phyloP scores from a whole-genome alignment of 2,329 filamentous ascomycete species.

The Pestalotiopsis fici region DNA sequence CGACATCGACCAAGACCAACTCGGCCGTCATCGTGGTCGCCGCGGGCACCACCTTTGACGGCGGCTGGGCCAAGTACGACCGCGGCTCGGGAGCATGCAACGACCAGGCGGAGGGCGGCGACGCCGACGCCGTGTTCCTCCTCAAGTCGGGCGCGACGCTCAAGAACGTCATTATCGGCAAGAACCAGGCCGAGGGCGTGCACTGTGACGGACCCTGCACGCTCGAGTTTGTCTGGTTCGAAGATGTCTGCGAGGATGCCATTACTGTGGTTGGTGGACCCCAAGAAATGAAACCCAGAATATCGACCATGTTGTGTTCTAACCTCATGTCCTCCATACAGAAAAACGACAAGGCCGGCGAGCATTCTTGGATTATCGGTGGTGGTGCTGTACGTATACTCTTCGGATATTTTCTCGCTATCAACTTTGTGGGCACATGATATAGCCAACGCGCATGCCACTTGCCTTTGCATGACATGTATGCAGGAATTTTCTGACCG shows the following conservation, averaged over 20 bases:
- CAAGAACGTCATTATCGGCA: constrained; percentile 47
- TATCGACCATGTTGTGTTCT: background rate
- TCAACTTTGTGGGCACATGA: background rate
- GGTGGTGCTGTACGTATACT: constrained; percentile 37
- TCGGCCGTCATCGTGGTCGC: constrained; percentile 29
- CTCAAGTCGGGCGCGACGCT: constrained; percentile 42
- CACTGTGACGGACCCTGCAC: constrained; percentile 46
- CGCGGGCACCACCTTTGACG: constrained; percentile 32
- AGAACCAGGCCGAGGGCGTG: constrained; percentile 44
- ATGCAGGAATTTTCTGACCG: background rate
- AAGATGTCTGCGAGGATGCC: constrained; percentile 47
- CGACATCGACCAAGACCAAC: constrained; percentile 23
- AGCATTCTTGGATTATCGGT: constrained; percentile 39
- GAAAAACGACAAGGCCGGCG: constrained; percentile 26
- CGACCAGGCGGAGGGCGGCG: constrained; percentile 39
- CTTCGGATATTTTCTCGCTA: background rate
- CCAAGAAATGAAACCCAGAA: background rate
- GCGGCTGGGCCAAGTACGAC: constrained; percentile 37
- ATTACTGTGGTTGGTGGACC: constrained; percentile 28
- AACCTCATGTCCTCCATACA: background rate
- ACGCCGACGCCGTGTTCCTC: constrained; percentile 42
- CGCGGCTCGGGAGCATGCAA: constrained; percentile 40
- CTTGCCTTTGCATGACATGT: too few species aligned
- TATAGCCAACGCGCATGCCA: background rate
- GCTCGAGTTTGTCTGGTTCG: constrained; percentile 48